These are phyloP conservation scores for Yarrowia alimentaria DNA, from an alignment of 805 yeast genomes.

Conservation along the genomic window DNA sequence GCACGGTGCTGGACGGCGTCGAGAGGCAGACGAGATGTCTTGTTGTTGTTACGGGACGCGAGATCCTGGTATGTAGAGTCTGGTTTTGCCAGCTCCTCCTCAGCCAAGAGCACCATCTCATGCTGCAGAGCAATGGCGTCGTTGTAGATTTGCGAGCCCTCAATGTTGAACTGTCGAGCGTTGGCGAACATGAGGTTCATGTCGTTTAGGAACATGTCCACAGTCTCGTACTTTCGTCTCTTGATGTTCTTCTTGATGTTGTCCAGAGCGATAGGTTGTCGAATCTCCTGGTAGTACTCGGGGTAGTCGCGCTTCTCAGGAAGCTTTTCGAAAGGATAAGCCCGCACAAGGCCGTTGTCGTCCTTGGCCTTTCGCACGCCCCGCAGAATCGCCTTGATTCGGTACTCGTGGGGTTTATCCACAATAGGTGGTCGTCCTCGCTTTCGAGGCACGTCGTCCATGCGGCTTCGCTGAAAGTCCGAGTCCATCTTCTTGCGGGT, in stretches of 20 bases:
- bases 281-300: constrained; percentile 49
- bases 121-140: constrained; percentile 65
- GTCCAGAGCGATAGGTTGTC: constrained; percentile 45
- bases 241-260: constrained; percentile 74
- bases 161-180: constrained; percentile 62
- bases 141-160: constrained; percentile 55
- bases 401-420: constrained; percentile 85
- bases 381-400: constrained; percentile 84
- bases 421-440: constrained; percentile 91
- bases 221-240: constrained; percentile 73
- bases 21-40: constrained; percentile 70
- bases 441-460: constrained; percentile 53
- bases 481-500: constrained; percentile 26
- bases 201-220: constrained; percentile 75
- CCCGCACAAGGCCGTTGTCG: constrained; percentile 50
- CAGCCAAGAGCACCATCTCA: constrained; percentile 54
- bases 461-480: constrained; percentile 28
- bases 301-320: constrained; percentile 64
- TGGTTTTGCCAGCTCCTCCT: constrained; percentile 73
- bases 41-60: constrained; percentile 49
- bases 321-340: constrained; percentile 69
- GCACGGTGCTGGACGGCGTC: constrained; percentile 73
- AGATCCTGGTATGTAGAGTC: constrained; percentile 66
- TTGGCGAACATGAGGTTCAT: constrained; percentile 71
- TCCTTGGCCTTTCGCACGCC: constrained; percentile 71